phyloP scores from a whole-genome alignment of 2,329 filamentous ascomycete genomes.

The Zymoseptoria pseudotritici region DNA sequence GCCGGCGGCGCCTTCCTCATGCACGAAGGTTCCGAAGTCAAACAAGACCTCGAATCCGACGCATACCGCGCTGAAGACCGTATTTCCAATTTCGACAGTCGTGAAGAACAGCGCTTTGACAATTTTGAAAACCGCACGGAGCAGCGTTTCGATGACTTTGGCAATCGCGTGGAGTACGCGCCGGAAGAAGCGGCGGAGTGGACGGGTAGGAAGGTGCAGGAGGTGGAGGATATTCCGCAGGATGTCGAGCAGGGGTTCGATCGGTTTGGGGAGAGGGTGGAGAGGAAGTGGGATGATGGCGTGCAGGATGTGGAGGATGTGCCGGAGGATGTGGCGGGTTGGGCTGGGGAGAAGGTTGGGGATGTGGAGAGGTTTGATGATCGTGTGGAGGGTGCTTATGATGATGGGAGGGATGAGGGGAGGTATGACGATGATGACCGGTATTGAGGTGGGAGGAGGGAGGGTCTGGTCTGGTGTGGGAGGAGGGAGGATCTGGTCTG shows the following conservation, averaged over 20 bases:
- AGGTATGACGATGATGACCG: constrained; percentile 21
- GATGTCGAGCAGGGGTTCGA: constrained; percentile 29
- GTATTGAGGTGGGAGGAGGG: not conserved
- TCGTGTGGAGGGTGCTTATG: constrained; percentile 37
- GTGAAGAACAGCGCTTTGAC: constrained; percentile 14
- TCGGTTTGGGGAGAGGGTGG: constrained; percentile 28
- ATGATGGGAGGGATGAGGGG: constrained; percentile 33
- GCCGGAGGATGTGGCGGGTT: constrained; percentile 28
- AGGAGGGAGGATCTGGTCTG: not conserved
- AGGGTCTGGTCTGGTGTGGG: not conserved
- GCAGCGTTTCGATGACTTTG: constrained; percentile 16
- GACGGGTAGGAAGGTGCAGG: constrained; percentile 36
- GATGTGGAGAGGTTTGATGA: constrained; percentile 39
- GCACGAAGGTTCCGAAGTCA: constrained; percentile 39
- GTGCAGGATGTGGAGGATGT: constrained; percentile 31
- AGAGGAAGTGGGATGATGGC: constrained; percentile 26
- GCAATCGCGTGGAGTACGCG: constrained; percentile 33
- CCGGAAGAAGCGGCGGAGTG: constrained; percentile 39
- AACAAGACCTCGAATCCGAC: constrained; percentile 23
- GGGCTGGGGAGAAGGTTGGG: constrained; percentile 36
- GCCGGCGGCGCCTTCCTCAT: constrained; percentile 39
- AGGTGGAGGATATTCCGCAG: constrained; percentile 35
- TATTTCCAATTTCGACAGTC: constrained; percentile 11
- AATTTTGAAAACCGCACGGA: constrained; percentile 22
- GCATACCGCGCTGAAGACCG: constrained; percentile 23